These are phyloP conservation scores for Amphibolis antarctica DNA, from an alignment of 106 monocot species.

Conservation along the genomic window DNA sequence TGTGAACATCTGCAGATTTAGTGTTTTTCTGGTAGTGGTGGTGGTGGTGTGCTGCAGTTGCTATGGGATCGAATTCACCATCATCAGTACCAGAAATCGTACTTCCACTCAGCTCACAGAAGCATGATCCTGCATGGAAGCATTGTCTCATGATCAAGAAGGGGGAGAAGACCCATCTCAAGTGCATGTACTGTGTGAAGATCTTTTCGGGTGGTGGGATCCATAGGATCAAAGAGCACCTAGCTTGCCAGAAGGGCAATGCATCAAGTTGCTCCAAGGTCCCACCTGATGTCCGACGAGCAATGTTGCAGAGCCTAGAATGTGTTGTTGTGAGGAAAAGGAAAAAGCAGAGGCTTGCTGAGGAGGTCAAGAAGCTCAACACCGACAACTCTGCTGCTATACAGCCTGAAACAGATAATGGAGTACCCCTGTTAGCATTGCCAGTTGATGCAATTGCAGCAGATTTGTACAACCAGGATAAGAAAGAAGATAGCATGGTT, in stretches of 20 bases:
- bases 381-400: not conserved
- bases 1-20: no score
- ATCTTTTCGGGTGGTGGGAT: conserved; percentile 87
- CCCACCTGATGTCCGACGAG: conserved; percentile 48
- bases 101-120: conserved; percentile 84
- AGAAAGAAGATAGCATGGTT: conserved; percentile 16
- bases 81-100: conserved; percentile 34
- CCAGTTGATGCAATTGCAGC: conserved; percentile 26
- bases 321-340: conserved; percentile 48
- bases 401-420: conserved; percentile 7
- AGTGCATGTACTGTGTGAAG: conserved; percentile 80
- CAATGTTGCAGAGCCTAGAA: conserved; percentile 82
- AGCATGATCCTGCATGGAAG: conserved; percentile 99
- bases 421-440: conserved; percentile 8
- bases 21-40: no score
- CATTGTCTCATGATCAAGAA: conserved; percentile 80
- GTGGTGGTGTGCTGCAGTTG: not conserved
- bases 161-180: conserved; percentile 52
- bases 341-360: conserved; percentile 46
- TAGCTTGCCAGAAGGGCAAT: conserved; percentile 85
- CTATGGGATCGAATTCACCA: conserved; percentile 1
- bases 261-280: conserved; percentile 89
- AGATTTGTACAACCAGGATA: conserved; percentile 16
- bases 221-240: conserved; percentile 96
- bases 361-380: conserved; percentile 37